Evolutionary conservation across 345 rosid species (phyloP).

Genomic region (Lepidium aucheri): DNA sequence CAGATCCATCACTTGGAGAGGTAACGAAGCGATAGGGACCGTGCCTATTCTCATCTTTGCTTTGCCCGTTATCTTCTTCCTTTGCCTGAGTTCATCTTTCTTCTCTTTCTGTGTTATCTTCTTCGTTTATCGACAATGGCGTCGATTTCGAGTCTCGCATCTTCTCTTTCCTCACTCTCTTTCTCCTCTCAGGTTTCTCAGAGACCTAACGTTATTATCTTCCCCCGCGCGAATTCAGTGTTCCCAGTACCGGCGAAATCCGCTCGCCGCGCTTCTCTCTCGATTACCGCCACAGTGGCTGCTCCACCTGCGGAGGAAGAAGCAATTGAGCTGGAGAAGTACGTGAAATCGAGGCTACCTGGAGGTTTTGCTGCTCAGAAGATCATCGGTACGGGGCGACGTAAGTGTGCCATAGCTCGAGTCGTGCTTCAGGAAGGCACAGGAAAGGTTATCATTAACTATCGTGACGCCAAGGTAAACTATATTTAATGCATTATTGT

Average conservation of each 20-base stretch:
- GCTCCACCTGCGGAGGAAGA: constrained; percentile 31
- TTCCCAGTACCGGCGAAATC: constrained; percentile 28
- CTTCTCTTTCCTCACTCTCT: constrained; percentile 71
- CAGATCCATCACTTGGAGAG: background rate
- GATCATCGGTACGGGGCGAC: constrained; percentile 80
- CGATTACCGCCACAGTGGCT: constrained; percentile 49
- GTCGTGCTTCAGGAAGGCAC: constrained; percentile 94
- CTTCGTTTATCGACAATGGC: constrained; percentile 34
- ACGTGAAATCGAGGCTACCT: constrained; percentile 80
- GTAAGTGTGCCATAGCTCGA: constrained; percentile 85
- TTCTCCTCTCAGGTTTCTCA: constrained; percentile 65
- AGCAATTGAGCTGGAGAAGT: constrained; percentile 47
- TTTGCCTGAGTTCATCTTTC: background rate
- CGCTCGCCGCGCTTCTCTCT: constrained; percentile 30
- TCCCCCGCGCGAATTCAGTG: constrained; percentile 25
- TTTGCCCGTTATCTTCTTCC: background rate
- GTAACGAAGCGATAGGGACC: background rate
- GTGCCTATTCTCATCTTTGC: constrained; percentile 2
- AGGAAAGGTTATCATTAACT: constrained; percentile 74
- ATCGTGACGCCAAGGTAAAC: constrained; percentile 74
- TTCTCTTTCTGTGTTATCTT: background rate
- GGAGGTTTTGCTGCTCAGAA: constrained; percentile 93
- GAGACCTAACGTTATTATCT: constrained; percentile 32
- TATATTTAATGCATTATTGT: background rate
- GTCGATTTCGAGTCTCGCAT: constrained; percentile 47